Conservation (phyloP, 2,329 filamentous ascomycete genomes). For the Claviceps humidiphila region DNA sequence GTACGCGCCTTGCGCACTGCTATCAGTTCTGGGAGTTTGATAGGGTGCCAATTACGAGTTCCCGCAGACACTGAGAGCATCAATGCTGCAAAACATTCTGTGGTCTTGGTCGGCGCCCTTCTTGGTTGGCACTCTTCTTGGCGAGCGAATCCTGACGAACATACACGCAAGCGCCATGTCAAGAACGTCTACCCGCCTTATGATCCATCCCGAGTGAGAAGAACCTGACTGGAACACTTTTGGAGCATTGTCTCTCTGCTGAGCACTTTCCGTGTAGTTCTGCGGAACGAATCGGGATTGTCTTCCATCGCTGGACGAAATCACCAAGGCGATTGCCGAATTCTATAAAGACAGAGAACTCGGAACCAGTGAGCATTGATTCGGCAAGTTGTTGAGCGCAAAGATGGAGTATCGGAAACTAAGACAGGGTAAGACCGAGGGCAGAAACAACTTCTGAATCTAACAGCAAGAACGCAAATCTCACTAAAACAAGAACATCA, state of each 20-base stretch:
- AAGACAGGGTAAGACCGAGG: neutral
- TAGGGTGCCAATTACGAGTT: constrained; percentile 81
- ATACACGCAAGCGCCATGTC: too few relatives aligned
- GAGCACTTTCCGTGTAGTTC: neutral
- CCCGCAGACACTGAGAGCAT: constrained; percentile 33
- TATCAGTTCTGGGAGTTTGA: constrained; percentile 62
- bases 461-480: too few relatives aligned
- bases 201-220: neutral
- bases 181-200: neutral
- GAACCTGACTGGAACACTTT: neutral
- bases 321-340: neutral
- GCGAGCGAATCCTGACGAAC: constrained; percentile 46
- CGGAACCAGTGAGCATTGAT: neutral
- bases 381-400: neutral
- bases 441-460: too few relatives aligned
- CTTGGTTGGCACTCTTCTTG: constrained; percentile 64
- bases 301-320: neutral
- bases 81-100: constrained; percentile 21
- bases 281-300: neutral
- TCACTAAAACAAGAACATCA: neutral
- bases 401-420: neutral
- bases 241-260: too few relatives aligned
- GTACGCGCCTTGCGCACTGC: constrained; percentile 64
- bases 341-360: neutral
- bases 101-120: constrained; percentile 56